Evolutionary conservation across 441 rosid genomes (phyloP).

Genomic region (Populus trichocarpa): DNA sequence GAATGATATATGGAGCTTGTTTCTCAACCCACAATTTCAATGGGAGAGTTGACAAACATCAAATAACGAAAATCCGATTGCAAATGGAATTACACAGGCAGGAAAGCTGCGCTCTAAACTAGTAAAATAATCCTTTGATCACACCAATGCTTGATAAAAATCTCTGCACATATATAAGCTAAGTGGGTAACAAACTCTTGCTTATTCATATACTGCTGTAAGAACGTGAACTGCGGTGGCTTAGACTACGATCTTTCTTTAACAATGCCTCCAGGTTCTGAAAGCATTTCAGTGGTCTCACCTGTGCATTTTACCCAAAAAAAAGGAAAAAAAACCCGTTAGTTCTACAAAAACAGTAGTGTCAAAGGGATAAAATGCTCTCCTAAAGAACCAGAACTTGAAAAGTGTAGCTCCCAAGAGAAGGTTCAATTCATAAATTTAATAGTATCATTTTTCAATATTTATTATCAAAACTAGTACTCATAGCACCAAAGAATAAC

Average conservation of each 20-base stretch:
- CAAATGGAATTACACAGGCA: background rate
- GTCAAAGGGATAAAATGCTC: background rate
- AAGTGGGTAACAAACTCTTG: background rate
- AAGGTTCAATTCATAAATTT: background rate
- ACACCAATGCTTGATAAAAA: background rate
- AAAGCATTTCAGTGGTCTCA: constrained; percentile 73
- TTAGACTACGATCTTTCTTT: constrained; percentile 59
- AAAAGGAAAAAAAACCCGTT: background rate
- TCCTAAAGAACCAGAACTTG: background rate
- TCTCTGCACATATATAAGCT: constrained; percentile 12
- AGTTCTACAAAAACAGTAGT: background rate
- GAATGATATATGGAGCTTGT: background rate
- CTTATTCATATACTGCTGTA: constrained; percentile 29
- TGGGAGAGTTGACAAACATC: constrained; percentile 1
- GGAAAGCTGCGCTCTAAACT: background rate
- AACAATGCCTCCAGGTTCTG: constrained; percentile 55
- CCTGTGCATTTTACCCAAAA: constrained; percentile 32
- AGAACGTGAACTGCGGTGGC: constrained; percentile 42
- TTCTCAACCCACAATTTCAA: constrained; percentile 17
- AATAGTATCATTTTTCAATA: background rate
- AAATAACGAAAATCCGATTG: background rate
- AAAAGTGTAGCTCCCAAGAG: background rate
- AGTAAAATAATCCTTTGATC: background rate
- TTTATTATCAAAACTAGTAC: background rate
- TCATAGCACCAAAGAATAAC: background rate